Evolutionary conservation across 805 yeast species (phyloP).

Genomic region (Scheffersomyces lignosus): DNA sequence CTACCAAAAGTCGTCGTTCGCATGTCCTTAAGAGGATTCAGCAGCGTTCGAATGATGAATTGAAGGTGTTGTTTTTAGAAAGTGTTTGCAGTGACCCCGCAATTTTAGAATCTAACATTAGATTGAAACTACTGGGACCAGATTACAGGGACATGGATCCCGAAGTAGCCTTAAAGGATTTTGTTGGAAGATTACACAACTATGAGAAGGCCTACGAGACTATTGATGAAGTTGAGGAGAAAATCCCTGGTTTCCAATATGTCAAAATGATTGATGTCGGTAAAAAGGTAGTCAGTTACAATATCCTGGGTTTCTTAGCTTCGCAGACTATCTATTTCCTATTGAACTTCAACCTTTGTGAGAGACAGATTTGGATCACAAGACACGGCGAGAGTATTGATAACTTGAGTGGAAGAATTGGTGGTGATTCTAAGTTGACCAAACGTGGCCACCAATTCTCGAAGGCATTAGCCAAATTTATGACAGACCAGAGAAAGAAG

Average conservation of each 20-base stretch:
- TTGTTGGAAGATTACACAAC: conserved; percentile 74
- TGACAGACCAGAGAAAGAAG: conserved; percentile 65
- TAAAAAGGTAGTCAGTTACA: conserved; percentile 86
- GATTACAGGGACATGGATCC: conserved; percentile 88
- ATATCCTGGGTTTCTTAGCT: conserved; percentile 82
- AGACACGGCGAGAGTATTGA: conserved; percentile 93
- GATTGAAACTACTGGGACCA: conserved; percentile 87
- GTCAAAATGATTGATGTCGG: conserved; percentile 97
- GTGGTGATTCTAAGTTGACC: conserved; percentile 87
- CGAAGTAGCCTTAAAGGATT: conserved; percentile 74
- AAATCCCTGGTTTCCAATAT: conserved; percentile 67
- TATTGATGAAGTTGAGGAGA: conserved; percentile 77
- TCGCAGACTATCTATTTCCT: conserved; percentile 91
- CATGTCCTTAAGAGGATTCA: conserved; percentile 58
- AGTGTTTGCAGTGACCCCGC: conserved; percentile 80
- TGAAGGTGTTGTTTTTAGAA: conserved; percentile 83
- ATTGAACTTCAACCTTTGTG: conserved; percentile 77
- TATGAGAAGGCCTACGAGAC: conserved; percentile 91
- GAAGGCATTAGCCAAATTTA: conserved; percentile 69
- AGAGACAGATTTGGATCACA: conserved; percentile 91
- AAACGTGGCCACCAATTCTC: conserved; percentile 76
- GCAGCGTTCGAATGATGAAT: conserved; percentile 54
- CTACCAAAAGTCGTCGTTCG: conserved; percentile 64
- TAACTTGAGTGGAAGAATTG: conserved; percentile 81
- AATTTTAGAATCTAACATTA: conserved; percentile 79